A percentile compares a stretch with the other conserved stretches of the same genome.
Conservation (phyloP, 2,329 filamentous ascomycete species). For the Fonsecaea nubica region DNA sequence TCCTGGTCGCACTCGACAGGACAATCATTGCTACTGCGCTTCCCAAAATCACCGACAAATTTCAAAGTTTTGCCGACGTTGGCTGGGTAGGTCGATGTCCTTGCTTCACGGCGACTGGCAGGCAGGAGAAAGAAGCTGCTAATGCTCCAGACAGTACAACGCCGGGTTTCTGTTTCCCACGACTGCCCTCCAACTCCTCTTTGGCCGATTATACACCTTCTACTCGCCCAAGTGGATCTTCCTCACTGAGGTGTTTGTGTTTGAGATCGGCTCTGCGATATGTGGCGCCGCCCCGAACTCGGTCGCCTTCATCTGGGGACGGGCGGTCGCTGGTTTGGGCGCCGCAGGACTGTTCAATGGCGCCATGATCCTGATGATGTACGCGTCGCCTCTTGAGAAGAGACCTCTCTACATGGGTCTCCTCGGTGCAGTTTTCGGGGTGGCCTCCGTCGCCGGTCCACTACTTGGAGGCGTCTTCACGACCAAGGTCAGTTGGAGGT, state of each 20-base stretch:
- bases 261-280: constrained; percentile 51
- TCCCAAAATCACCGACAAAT: constrained; percentile 56
- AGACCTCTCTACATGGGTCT: constrained; percentile 39
- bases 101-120: constrained; percentile 48
- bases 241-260: constrained; percentile 49
- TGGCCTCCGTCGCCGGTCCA: constrained; percentile 50
- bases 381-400: constrained; percentile 40
- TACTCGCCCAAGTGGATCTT: constrained; percentile 54
- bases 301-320: constrained; percentile 49
- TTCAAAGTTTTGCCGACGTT: constrained; percentile 55
- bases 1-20: constrained; percentile 28
- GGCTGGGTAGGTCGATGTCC: constrained; percentile 58
- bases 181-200: constrained; percentile 49
- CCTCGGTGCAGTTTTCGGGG: constrained; percentile 41
- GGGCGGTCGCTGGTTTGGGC: constrained; percentile 51
- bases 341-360: constrained; percentile 50
- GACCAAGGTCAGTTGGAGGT: constrained; percentile 42
- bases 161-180: constrained; percentile 15
- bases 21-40: constrained; percentile 55
- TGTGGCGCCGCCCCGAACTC: constrained; percentile 50
- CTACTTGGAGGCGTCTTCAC: constrained; percentile 54
- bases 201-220: constrained; percentile 54
- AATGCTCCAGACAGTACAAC: constrained; percentile 15
- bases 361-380: constrained; percentile 42
- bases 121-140: background rate